Conservation (phyloP, 352 stramenopile species). For the Pythium coloratum region DNA sequence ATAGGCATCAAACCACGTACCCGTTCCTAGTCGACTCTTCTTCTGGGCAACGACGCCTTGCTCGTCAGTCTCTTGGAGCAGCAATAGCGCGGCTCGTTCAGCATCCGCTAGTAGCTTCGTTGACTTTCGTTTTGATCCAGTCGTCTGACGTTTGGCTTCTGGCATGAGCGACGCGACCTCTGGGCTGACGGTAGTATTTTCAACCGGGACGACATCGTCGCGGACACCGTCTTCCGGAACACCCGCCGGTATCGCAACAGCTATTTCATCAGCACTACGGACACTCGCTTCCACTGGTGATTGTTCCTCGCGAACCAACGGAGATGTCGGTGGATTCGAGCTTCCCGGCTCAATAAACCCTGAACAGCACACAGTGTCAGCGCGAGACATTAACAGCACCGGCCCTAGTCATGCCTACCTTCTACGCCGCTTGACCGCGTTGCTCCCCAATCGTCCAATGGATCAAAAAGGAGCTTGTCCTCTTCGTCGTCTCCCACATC, state of each 20-base stretch:
- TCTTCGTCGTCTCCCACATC: neutral
- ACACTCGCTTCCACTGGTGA: neutral
- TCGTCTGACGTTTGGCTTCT: neutral
- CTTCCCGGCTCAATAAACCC: neutral
- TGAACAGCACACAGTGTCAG: neutral
- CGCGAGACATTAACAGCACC: neutral
- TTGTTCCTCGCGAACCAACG: neutral
- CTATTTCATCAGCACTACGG: neutral
- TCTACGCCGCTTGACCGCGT: neutral
- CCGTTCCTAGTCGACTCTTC: slow-evolving; percentile 1
- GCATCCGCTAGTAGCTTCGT: slow-evolving; percentile 14
- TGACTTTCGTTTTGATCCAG: neutral
- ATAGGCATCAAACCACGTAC: too few species aligned
- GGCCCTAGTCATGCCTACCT: neutral
- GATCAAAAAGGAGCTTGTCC: neutral
- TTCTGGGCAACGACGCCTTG: neutral
- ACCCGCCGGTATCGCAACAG: too few species aligned
- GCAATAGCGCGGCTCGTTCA: neutral
- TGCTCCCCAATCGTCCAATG: neutral
- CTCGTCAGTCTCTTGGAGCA: neutral
- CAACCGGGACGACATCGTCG: neutral
- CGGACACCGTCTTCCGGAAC: neutral
- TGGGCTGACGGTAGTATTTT: neutral
- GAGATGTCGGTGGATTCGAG: neutral
- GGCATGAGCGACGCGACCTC: neutral